Evolutionary conservation across 2,329 filamentous ascomycete species (phyloP).

Genomic region (Polytolypa hystricis): DNA sequence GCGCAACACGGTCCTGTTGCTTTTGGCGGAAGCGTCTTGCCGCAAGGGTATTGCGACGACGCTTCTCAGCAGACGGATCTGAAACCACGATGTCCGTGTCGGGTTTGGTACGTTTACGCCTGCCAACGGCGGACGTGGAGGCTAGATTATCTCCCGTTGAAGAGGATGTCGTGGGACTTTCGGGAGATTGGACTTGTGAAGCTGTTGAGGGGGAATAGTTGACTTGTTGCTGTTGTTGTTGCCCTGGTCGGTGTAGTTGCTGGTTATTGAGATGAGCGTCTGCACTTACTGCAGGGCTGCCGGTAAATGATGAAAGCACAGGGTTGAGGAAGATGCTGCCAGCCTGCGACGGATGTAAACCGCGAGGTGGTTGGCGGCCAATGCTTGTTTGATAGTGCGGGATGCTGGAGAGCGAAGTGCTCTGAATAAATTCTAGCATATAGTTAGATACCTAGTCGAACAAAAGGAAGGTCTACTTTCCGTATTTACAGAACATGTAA

Average conservation of each 20-base stretch:
- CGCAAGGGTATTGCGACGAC: conserved; percentile 59
- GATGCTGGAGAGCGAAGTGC: neutral
- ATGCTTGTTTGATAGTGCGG: too few species aligned
- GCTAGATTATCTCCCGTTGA: neutral
- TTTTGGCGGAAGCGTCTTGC: conserved; percentile 62
- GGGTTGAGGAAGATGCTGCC: too few species aligned
- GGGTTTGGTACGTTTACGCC: neutral
- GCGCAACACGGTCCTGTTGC: conserved; percentile 53
- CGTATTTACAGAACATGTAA: neutral
- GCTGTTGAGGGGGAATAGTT: neutral
- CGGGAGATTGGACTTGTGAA: neutral
- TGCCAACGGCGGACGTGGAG: neutral
- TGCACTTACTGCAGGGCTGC: too few species aligned
- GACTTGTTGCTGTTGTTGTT: neutral
- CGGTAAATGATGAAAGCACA: too few species aligned
- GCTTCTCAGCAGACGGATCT: conserved; percentile 33
- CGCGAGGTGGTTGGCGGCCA: too few species aligned
- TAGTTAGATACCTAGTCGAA: neutral
- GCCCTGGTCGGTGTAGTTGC: too few species aligned
- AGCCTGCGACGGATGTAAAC: too few species aligned
- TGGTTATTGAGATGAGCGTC: too few species aligned
- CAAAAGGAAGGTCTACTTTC: neutral
- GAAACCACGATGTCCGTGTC: neutral
- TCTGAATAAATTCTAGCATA: neutral
- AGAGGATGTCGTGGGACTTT: neutral